Conservation (phyloP, 768 basidiomycete species). For the Tulasnella sp. region DNA sequence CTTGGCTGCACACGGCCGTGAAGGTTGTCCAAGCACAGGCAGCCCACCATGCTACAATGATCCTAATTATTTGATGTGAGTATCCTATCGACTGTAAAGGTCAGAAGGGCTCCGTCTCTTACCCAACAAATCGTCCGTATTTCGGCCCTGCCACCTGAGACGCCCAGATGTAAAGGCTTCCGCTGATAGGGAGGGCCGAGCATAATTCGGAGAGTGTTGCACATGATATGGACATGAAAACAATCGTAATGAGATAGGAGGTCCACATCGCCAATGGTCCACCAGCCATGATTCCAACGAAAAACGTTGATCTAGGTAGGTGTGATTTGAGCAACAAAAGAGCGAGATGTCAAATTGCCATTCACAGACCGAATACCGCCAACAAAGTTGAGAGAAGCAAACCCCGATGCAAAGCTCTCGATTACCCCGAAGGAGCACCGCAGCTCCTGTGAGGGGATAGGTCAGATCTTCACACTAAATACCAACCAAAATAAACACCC, state of each 20-base stretch:
- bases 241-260: constrained; percentile 16
- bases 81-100: neutral
- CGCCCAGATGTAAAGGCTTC: constrained; percentile 28
- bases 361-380: constrained; percentile 10
- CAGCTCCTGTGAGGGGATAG: constrained; percentile 14
- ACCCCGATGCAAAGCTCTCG: constrained; percentile 21
- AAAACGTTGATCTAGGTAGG: neutral
- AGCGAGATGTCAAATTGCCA: neutral
- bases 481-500: no score
- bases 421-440: constrained; percentile 21
- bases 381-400: constrained; percentile 23
- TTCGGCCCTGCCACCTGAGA: constrained; percentile 24
- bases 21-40: constrained; percentile 26
- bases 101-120: neutral
- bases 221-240: constrained; percentile 21
- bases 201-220: constrained; percentile 26
- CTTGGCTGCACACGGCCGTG: constrained; percentile 20
- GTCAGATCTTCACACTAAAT: neutral
- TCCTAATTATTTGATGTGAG: neutral
- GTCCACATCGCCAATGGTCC: constrained; percentile 20
- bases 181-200: constrained; percentile 22
- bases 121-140: constrained; percentile 23
- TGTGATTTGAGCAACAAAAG: neutral
- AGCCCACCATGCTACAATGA: constrained; percentile 24
- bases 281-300: constrained; percentile 20